Evolutionary conservation across 805 yeast genomes (phyloP).

Genomic region (Candida verbasci): DNA sequence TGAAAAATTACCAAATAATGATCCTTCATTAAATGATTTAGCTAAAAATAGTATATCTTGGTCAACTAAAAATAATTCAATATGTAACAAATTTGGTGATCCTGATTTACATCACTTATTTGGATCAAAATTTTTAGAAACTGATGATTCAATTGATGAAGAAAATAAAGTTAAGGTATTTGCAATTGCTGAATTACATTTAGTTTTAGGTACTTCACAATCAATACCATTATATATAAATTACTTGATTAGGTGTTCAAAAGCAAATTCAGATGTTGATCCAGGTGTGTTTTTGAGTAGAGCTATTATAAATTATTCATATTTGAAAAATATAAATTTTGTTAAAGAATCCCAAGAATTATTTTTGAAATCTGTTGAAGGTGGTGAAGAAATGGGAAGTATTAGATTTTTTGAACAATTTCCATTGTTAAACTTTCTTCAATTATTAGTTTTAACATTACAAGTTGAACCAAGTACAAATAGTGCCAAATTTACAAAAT

Average conservation of each 20-base stretch:
- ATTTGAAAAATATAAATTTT: constrained; percentile 60
- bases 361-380: constrained; percentile 15
- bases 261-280: constrained; percentile 18
- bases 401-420: constrained; percentile 35
- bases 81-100: constrained; percentile 58
- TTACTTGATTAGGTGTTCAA: constrained; percentile 44
- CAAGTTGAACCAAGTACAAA: constrained; percentile 43
- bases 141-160: constrained; percentile 9
- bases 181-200: constrained; percentile 69
- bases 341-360: constrained; percentile 35
- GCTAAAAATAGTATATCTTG: constrained; percentile 65
- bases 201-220: constrained; percentile 62
- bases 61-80: constrained; percentile 47
- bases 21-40: constrained; percentile 54
- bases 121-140: constrained; percentile 49
- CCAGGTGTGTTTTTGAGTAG: constrained; percentile 45
- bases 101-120: constrained; percentile 67
- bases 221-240: constrained; percentile 37
- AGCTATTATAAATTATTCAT: constrained; percentile 70
- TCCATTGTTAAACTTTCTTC: constrained; percentile 63
- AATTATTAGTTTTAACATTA: constrained; percentile 58
- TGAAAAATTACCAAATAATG: constrained; percentile 39
- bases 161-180: constrained; percentile 33
- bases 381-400: constrained; percentile 18
- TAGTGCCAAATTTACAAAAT: constrained; percentile 42